Percentiles rank a stretch among this genome's conserved stretches.
Conservation (phyloP, 305 asterid species). For the Euphrasia arctica region DNA sequence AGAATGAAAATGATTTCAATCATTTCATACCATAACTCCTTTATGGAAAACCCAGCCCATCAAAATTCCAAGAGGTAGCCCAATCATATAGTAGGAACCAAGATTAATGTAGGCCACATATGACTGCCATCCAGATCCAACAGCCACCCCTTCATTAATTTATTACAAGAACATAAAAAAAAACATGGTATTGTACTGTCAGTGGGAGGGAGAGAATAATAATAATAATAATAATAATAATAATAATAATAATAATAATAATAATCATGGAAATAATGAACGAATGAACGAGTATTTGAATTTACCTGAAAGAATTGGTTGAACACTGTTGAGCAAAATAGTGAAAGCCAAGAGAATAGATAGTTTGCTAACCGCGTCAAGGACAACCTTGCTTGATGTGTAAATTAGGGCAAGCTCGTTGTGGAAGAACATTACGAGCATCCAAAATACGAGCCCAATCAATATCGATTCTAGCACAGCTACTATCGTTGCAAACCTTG, state of each 20-base stretch:
- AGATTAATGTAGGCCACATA: slow-evolving; percentile 82
- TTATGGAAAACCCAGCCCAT: slow-evolving; percentile 67
- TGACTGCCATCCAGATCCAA: slow-evolving; percentile 94
- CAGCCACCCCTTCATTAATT: slow-evolving; percentile 58
- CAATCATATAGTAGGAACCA: slow-evolving; percentile 69
- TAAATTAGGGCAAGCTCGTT: slow-evolving; percentile 52
- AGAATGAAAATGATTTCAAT: not conserved
- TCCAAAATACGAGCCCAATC: slow-evolving; percentile 61
- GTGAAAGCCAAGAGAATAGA: slow-evolving; percentile 77
- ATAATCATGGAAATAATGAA: no score
- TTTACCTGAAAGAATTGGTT: slow-evolving; percentile 80
- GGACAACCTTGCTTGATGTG: slow-evolving; percentile 51
- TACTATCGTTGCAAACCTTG: slow-evolving; percentile 71
- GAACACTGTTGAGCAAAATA: slow-evolving; percentile 77
- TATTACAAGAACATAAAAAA: slow-evolving; percentile 12
- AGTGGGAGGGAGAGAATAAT: not conserved
- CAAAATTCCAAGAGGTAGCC: slow-evolving; percentile 61
- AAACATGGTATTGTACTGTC: no score
- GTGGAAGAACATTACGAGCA: slow-evolving; percentile 56
- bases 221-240: not conserved
- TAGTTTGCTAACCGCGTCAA: slow-evolving; percentile 61
- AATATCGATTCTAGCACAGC: slow-evolving; percentile 51
- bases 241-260: no score
- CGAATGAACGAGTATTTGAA: not conserved
- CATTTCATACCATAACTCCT: slow-evolving; percentile 90